A percentile compares a stretch with the other conserved stretches of the same genome.
These are phyloP conservation scores for Pittosporum tobira DNA, from an alignment of 129 eudicot species.

Conservation along the genomic window DNA sequence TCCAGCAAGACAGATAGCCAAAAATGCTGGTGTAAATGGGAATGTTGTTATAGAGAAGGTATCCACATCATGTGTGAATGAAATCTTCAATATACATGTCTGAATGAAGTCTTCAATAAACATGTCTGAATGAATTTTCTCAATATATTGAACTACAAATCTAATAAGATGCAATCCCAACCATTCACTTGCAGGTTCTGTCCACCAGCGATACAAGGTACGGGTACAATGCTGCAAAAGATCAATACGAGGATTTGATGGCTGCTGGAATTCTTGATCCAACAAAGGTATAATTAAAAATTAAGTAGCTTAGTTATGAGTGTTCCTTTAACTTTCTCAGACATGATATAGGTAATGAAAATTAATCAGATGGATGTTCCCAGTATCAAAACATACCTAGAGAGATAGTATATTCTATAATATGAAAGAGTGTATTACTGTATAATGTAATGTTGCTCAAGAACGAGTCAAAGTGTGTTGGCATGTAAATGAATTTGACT, in stretches of 20 bases:
- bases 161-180: neutral
- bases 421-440: neutral
- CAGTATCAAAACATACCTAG: neutral
- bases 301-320: neutral
- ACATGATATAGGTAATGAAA: conserved; percentile 1
- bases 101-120: neutral
- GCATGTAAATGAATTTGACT: neutral
- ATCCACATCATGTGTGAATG: neutral
- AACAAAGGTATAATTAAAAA: conserved; percentile 37
- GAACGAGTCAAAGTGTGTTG: neutral
- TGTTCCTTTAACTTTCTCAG: neutral
- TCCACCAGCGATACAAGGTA: conserved; percentile 34
- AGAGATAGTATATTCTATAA: conserved; percentile 2
- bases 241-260: conserved; percentile 65
- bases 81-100: neutral
- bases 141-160: neutral
- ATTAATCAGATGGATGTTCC: neutral
- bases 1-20: conserved; percentile 78
- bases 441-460: neutral
- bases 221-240: conserved; percentile 80
- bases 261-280: conserved; percentile 82
- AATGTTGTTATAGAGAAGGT: conserved; percentile 72
- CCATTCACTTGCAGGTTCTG: conserved; percentile 40
- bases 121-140: neutral
- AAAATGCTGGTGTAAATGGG: conserved; percentile 87